Percentiles rank a stretch among this genome's conserved stretches.
phyloP scores from a whole-genome alignment of 768 basidiomycete genomes.

The Trametopsis cervina region DNA sequence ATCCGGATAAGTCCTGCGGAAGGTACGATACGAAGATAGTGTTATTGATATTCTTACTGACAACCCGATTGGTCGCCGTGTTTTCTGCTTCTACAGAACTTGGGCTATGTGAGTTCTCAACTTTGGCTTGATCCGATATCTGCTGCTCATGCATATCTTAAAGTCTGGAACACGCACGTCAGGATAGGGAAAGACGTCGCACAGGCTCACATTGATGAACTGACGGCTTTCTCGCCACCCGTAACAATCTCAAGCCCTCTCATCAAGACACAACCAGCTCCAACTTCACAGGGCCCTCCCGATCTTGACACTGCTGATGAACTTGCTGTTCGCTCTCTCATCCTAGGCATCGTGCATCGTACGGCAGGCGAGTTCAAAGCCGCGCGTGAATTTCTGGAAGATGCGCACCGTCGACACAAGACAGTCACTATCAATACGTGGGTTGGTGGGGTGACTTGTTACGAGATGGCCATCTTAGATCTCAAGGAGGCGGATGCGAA shows the following conservation, averaged over 20 bases:
- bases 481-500: slow-evolving; percentile 46
- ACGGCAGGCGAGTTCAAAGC: slow-evolving; percentile 40
- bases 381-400: slow-evolving; percentile 42
- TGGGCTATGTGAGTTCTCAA: slow-evolving; percentile 52
- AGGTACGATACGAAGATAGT: too few relatives aligned
- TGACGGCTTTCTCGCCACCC: slow-evolving; percentile 42
- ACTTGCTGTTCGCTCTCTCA: slow-evolving; percentile 56
- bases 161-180: slow-evolving; percentile 79
- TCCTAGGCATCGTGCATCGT: slow-evolving; percentile 62
- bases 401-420: slow-evolving; percentile 38
- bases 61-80: too few relatives aligned
- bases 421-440: slow-evolving; percentile 50
- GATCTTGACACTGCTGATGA: slow-evolving; percentile 70
- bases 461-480: slow-evolving; percentile 67
- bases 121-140: background rate
- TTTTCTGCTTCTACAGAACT: slow-evolving; percentile 40
- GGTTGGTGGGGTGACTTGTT: slow-evolving; percentile 59
- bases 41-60: too few relatives aligned
- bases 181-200: slow-evolving; percentile 50
- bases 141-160: background rate
- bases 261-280: background rate
- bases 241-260: slow-evolving; percentile 23
- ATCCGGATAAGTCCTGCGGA: slow-evolving; percentile 68
- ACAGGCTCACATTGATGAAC: slow-evolving; percentile 50
- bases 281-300: slow-evolving; percentile 4